Evolutionary conservation across 148 eudicot species (phyloP).

Genomic region (Camellia lanceoleosa): DNA sequence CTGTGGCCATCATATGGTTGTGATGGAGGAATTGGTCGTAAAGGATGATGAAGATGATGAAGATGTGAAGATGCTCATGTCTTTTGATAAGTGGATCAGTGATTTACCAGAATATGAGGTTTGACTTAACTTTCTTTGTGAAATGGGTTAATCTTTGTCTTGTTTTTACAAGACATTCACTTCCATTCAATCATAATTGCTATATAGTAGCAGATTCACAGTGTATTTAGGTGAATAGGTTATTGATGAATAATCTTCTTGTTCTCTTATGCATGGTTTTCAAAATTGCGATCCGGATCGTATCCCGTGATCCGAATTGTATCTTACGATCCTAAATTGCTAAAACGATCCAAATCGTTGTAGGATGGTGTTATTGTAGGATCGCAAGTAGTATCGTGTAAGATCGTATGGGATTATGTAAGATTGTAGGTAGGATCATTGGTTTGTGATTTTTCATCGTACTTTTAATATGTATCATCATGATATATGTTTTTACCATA

Average conservation of each 20-base stretch:
- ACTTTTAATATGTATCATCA: too few species aligned
- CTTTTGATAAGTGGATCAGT: conserved; percentile 1
- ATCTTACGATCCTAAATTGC: too few species aligned
- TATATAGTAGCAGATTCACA: not conserved
- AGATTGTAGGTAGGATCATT: too few species aligned
- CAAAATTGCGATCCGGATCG: too few species aligned
- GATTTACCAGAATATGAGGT: conserved; percentile 12
- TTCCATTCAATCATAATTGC: not conserved
- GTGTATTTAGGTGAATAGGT: not conserved
- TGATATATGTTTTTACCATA: too few species aligned
- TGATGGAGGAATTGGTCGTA: conserved; percentile 3
- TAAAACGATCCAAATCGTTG: too few species aligned
- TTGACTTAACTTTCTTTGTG: not conserved
- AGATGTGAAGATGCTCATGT: not conserved
- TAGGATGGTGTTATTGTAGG: too few species aligned
- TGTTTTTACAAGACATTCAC: not conserved
- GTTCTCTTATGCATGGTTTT: not conserved
- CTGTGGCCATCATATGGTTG: not conserved
- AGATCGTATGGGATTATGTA: too few species aligned
- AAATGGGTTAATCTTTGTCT: conserved; percentile 8
- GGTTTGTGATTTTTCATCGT: too few species aligned
- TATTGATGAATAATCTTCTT: not conserved
- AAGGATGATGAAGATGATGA: conserved; percentile 1
- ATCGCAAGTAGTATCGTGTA: too few species aligned
- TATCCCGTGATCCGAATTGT: too few species aligned